Conservation (phyloP, 371 early-diverging fungal species). For the Dinochytrium kinnereticum region DNA sequence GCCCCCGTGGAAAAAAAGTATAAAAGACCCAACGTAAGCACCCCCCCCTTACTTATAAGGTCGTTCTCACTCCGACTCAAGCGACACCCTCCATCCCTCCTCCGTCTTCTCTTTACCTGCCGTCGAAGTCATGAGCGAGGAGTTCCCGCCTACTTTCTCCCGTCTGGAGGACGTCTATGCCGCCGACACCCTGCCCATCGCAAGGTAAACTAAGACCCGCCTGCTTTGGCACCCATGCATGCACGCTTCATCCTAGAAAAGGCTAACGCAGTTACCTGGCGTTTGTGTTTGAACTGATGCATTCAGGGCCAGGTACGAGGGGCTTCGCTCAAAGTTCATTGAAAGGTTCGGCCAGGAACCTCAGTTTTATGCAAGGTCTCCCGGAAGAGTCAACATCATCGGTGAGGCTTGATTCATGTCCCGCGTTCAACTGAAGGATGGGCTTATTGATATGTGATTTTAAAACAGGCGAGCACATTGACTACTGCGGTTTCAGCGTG, state of each 20-base stretch:
- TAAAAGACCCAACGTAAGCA: too few species aligned
- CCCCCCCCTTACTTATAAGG: too few species aligned
- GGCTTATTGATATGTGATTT: too few species aligned
- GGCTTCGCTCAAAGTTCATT: constrained; percentile 62
- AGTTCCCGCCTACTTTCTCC: neutral
- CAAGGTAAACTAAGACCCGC: constrained; percentile 1
- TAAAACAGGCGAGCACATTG: constrained; percentile 92
- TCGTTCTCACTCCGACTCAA: too few species aligned
- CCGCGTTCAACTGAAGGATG: neutral
- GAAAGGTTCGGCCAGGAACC: constrained; percentile 68
- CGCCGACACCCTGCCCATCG: neutral
- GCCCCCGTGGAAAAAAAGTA: too few species aligned
- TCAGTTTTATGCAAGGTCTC: constrained; percentile 84
- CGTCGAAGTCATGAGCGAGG: constrained; percentile 13
- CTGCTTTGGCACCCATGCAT: too few species aligned
- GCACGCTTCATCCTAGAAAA: too few species aligned
- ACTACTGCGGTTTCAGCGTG: constrained; percentile 93
- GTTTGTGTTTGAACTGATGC: too few species aligned
- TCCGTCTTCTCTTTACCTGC: too few species aligned
- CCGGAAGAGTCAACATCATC: constrained; percentile 94
- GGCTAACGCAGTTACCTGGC: too few species aligned
- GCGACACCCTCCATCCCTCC: too few species aligned
- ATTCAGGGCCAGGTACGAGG: constrained; percentile 62
- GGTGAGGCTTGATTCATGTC: constrained; percentile 47
- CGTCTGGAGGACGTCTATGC: constrained; percentile 16